phyloP scores from a whole-genome alignment of 495 filamentous ascomycete species.

The Aspergillus panamensis region DNA sequence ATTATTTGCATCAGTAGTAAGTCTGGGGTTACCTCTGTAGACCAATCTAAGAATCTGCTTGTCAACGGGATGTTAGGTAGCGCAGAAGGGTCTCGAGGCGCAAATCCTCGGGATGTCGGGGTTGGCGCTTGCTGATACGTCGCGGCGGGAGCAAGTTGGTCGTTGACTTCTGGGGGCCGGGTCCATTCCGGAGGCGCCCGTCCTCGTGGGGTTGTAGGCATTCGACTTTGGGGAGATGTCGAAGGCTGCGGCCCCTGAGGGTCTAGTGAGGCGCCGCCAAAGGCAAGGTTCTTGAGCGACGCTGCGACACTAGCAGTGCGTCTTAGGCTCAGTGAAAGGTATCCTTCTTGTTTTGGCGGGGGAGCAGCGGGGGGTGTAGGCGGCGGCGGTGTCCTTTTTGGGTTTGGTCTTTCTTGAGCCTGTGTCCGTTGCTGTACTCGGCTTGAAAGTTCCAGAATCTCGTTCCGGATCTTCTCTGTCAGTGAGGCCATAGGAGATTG shows the following conservation, averaged over 20 bases:
- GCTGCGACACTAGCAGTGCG: conserved; percentile 71
- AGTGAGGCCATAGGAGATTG: conserved; percentile 69
- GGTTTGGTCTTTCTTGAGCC: conserved; percentile 35
- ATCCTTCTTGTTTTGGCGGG: conserved; percentile 58
- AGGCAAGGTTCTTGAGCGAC: conserved; percentile 65
- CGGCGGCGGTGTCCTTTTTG: conserved; percentile 41
- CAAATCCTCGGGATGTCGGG: conserved; percentile 71
- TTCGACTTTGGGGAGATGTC: conserved; percentile 38
- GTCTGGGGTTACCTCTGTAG: conserved; percentile 64
- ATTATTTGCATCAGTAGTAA: conserved; percentile 19
- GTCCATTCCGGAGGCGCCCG: conserved; percentile 69
- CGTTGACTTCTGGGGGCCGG: conserved; percentile 73
- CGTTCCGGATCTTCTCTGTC: conserved; percentile 69
- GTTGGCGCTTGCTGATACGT: conserved; percentile 73
- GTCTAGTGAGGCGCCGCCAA: conserved; percentile 46
- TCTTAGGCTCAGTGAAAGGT: conserved; percentile 59
- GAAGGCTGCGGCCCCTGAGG: conserved; percentile 24
- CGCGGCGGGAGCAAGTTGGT: conserved; percentile 61
- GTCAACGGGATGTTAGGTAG: conserved; percentile 65
- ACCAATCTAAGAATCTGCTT: conserved; percentile 90
- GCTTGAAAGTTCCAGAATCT: conserved; percentile 62
- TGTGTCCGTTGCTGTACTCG: conserved; percentile 49
- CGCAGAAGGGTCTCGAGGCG: conserved; percentile 52
- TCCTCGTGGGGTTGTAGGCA: conserved; percentile 49
- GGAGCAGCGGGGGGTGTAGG: conserved; percentile 49